Conservation (phyloP, 2,329 filamentous ascomycete species). For the Keithomyces neogunnii region DNA sequence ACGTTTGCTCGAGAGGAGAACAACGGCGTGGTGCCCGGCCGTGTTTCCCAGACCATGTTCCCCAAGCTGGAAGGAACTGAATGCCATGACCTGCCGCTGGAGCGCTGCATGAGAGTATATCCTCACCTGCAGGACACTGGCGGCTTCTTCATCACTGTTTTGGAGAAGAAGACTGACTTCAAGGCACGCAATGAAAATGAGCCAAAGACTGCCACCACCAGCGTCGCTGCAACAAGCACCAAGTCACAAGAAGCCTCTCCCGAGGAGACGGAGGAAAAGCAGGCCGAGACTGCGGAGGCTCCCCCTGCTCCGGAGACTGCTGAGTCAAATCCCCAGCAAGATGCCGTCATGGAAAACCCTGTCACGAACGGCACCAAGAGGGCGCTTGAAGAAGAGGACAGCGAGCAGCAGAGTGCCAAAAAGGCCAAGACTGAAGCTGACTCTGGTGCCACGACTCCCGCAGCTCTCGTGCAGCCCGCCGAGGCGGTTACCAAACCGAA, state of each 20-base stretch:
- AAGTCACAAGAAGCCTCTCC: slow-evolving; percentile 16
- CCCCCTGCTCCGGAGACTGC: slow-evolving; percentile 18
- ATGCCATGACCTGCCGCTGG: slow-evolving; percentile 63
- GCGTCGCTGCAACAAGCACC: slow-evolving; percentile 2
- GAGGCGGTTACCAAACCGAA: slow-evolving; percentile 24
- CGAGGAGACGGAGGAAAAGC: slow-evolving; percentile 18
- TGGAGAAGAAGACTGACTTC: slow-evolving; percentile 87
- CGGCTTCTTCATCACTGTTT: slow-evolving; percentile 91
- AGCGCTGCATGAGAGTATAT: slow-evolving; percentile 89
- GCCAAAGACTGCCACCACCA: slow-evolving; percentile 24
- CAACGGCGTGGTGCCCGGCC: slow-evolving; percentile 48
- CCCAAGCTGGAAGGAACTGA: slow-evolving; percentile 46
- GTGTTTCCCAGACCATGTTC: slow-evolving; percentile 79
- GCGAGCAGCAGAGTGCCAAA: slow-evolving; percentile 34
- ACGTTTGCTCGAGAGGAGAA: slow-evolving; percentile 54
- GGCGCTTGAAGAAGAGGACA: slow-evolving; percentile 25
- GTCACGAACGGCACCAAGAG: slow-evolving; percentile 24
- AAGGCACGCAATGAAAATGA: slow-evolving; percentile 63
- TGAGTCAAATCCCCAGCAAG: slow-evolving; percentile 21
- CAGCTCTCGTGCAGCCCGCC: slow-evolving; percentile 6
- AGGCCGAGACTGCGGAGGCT: slow-evolving; percentile 11
- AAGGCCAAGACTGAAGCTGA: slow-evolving; percentile 35
- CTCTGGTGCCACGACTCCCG: slow-evolving; percentile 10
- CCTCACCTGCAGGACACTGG: slow-evolving; percentile 94
- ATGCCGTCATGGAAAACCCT: slow-evolving; percentile 21